phyloP scores from a whole-genome alignment of 2,329 filamentous ascomycete genomes.

The Diplodia scrobiculata region DNA sequence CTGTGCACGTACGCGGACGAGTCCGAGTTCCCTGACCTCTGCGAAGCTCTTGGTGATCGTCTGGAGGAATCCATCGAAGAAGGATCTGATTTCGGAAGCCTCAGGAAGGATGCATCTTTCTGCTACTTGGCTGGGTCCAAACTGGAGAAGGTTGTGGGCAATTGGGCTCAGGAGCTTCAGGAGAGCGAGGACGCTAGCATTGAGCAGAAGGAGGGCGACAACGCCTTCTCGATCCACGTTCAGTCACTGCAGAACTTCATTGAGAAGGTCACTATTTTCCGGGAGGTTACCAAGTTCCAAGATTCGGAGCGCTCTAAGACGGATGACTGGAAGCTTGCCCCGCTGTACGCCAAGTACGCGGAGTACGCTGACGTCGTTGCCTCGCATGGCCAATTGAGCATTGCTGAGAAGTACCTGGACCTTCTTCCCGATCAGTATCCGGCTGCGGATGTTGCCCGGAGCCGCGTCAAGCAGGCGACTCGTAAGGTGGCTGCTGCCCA shows the following conservation, averaged over 20 bases:
- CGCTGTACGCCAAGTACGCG: constrained; percentile 90
- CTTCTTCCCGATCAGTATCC: constrained; percentile 81
- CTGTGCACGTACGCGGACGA: constrained; percentile 94
- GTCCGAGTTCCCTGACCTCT: constrained; percentile 88
- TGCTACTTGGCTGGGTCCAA: constrained; percentile 96
- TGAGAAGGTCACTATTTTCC: constrained; percentile 97
- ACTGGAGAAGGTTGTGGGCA: constrained; percentile 91
- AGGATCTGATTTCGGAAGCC: constrained; percentile 53
- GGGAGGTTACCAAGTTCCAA: constrained; percentile 86
- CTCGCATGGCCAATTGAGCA: constrained; percentile 79
- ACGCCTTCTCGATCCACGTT: constrained; percentile 88
- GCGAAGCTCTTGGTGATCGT: constrained; percentile 89
- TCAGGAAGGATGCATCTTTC: constrained; percentile 87
- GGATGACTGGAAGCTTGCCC: constrained; percentile 83
- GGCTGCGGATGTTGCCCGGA: constrained; percentile 81
- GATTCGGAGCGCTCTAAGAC: constrained; percentile 72
- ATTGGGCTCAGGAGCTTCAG: constrained; percentile 88
- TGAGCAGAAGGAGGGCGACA: constrained; percentile 69
- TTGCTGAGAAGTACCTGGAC: constrained; percentile 88
- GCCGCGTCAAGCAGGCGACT: constrained; percentile 81
- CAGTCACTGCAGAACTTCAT: constrained; percentile 88
- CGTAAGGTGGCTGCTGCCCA: constrained; percentile 58
- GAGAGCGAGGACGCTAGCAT: constrained; percentile 78
- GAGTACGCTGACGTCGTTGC: constrained; percentile 97
- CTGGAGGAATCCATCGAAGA: constrained; percentile 68